Evolutionary conservation across 2,329 filamentous ascomycete genomes (phyloP).

Genomic region (Exophiala bonariae): DNA sequence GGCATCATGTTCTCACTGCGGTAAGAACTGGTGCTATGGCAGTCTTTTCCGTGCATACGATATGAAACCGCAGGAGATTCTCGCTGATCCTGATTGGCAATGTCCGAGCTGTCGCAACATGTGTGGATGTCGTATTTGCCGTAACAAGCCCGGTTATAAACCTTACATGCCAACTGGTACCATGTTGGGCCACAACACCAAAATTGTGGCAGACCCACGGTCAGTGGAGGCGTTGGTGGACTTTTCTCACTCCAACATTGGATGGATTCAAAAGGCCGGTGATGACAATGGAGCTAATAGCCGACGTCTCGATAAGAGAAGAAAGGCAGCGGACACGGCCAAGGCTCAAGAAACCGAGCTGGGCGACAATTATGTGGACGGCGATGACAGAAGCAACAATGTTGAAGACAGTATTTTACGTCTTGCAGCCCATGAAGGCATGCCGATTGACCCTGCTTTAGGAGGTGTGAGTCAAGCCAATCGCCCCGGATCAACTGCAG

Average conservation of each 20-base stretch:
- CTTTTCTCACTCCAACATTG: constrained; percentile 83
- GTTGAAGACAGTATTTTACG: constrained; percentile 21
- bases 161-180: constrained; percentile 88
- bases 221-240: constrained; percentile 90
- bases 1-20: constrained; percentile 75
- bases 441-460: constrained; percentile 47
- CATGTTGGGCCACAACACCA: constrained; percentile 86
- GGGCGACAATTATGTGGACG: constrained; percentile 45
- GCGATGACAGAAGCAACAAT: constrained; percentile 32
- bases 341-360: constrained; percentile 49
- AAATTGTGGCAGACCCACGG: constrained; percentile 82
- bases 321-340: constrained; percentile 54
- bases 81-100: constrained; percentile 80
- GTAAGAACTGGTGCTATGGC: constrained; percentile 86
- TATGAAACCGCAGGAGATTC: constrained; percentile 76
- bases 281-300: constrained; percentile 48
- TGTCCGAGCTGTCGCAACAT: constrained; percentile 84
- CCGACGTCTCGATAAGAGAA: constrained; percentile 47
- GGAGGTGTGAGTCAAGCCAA: neutral
- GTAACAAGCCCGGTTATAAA: constrained; percentile 64
- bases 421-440: constrained; percentile 31
- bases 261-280: constrained; percentile 69
- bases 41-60: constrained; percentile 89
- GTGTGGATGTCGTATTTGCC: constrained; percentile 83
- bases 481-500: constrained; percentile 11